Conservation (phyloP, 495 filamentous ascomycete species). For the Aspergillus egyptiacus region DNA sequence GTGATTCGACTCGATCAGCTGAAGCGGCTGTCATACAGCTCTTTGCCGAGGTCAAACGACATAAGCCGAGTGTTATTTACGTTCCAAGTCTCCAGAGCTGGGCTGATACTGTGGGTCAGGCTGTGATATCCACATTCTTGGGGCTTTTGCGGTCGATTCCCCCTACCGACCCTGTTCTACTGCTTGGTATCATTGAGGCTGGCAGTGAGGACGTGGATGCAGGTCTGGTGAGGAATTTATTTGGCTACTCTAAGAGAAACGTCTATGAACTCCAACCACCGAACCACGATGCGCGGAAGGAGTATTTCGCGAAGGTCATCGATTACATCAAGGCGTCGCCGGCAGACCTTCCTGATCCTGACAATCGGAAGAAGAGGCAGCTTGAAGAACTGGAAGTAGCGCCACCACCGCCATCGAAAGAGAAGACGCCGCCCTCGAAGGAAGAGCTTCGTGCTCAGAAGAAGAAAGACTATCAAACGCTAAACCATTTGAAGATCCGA, state of each 20-base stretch:
- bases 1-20: slow-evolving; percentile 62
- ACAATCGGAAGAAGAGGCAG: slow-evolving; percentile 76
- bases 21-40: slow-evolving; percentile 85
- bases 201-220: slow-evolving; percentile 50
- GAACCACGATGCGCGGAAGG: slow-evolving; percentile 53
- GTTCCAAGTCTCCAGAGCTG: slow-evolving; percentile 85
- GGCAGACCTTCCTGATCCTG: slow-evolving; percentile 76
- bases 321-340: slow-evolving; percentile 71
- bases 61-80: slow-evolving; percentile 94
- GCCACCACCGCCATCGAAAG: slow-evolving; percentile 60
- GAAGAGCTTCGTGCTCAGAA: slow-evolving; percentile 76
- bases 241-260: slow-evolving; percentile 77
- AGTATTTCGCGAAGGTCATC: slow-evolving; percentile 71
- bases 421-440: slow-evolving; percentile 51
- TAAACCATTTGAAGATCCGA: slow-evolving; percentile 79
- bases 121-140: slow-evolving; percentile 70
- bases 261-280: slow-evolving; percentile 62
- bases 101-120: slow-evolving; percentile 62
- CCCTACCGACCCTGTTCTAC: slow-evolving; percentile 79
- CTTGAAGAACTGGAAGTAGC: slow-evolving; percentile 72
- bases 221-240: slow-evolving; percentile 66
- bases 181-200: slow-evolving; percentile 74
- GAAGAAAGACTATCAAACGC: slow-evolving; percentile 66
- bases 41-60: slow-evolving; percentile 84
- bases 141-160: slow-evolving; percentile 70